Conservation (phyloP, 148 eudicot genomes). For the Agrostemma githago region DNA sequence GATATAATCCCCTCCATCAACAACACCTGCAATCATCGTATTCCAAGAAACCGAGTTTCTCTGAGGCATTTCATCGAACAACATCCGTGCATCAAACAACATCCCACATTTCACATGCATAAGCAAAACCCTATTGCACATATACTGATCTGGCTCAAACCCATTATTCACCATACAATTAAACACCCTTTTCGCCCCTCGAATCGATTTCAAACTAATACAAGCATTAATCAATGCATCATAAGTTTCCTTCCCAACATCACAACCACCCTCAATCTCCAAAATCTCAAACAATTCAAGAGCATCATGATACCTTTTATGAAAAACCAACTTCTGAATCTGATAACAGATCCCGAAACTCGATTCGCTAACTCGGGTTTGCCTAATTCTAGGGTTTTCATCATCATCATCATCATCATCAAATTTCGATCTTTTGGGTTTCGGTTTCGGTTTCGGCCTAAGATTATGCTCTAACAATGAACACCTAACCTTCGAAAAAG, state of each 20-base stretch:
- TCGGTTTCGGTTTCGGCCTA: slow-evolving; percentile 51
- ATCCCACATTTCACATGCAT: slow-evolving; percentile 82
- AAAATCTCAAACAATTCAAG: slow-evolving; percentile 74
- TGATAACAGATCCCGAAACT: slow-evolving; percentile 41
- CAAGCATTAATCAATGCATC: slow-evolving; percentile 76
- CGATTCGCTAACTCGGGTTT: slow-evolving; percentile 9
- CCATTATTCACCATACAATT: slow-evolving; percentile 45
- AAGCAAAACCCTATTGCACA: slow-evolving; percentile 67
- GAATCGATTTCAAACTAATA: slow-evolving; percentile 55
- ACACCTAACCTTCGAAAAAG: slow-evolving; percentile 31
- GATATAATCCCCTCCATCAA: slow-evolving; percentile 53
- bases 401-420: slow-evolving; percentile 33
- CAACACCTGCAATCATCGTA: slow-evolving; percentile 65
- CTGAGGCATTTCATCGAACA: slow-evolving; percentile 69
- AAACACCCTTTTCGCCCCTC: slow-evolving; percentile 69
- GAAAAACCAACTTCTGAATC: slow-evolving; percentile 56
- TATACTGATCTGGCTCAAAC: slow-evolving; percentile 57
- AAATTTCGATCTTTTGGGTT: slow-evolving; percentile 34
- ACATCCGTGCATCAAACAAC: slow-evolving; percentile 64
- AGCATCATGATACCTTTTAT: slow-evolving; percentile 50
- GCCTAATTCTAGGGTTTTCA: slow-evolving; percentile 20
- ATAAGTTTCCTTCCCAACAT: slow-evolving; percentile 41
- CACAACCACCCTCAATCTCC: slow-evolving; percentile 44
- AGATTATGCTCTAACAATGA: slow-evolving; percentile 42
- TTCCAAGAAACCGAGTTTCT: slow-evolving; percentile 77